Evolutionary conservation across 345 rosid species (phyloP), one percentile per base, ranked within the genome.

Genomic region (Viola odorata): DNA sequence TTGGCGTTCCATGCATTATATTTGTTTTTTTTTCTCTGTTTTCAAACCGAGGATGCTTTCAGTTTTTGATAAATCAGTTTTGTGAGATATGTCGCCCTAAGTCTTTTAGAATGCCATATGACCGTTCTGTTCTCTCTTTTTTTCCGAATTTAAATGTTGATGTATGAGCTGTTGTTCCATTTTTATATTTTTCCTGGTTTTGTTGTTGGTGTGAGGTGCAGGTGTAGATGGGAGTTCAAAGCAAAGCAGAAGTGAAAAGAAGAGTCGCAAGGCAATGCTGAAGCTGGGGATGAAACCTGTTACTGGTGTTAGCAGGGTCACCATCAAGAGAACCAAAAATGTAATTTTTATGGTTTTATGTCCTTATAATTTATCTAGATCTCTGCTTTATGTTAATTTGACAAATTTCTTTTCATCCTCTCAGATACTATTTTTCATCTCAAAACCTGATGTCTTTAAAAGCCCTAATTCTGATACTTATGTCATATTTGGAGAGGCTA

Each of bases 171-270:
- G 32, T 2, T 23, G 32, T 23, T 23, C 32, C 32, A 23, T 23
- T 23, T 23, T 23, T 23, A 5, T 14, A 0, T 16, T 50, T 50
- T 15, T 12, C 13, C 23, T 5, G 16, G 8, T 14, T 0, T 40
- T 57, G 12, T 11, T 47, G 5, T 7, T 47, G 39, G 55, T 56
- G 41, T 69, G 51, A 47, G 61, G 60, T 74, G 74, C 77, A 84
- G 96, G 85, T 58, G 82, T 78, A 41, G 79, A 83, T 57, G 96
- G 86, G 57, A 73, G 82, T 57, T 85, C 87, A 5, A 88, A 88
- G 80, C 96, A 88, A 67, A 88, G 90, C 79, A 75, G 91, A 75
- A 88, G 96, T 60, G 96, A 88, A 72, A 88, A 89, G 85, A 89
- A 85, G 73, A 85, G 88, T 61, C 81, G 95, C 12, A 89, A 89